A percentile compares a stretch with the other conserved stretches of the same genome.
phyloP scores from a whole-genome alignment of 352 stramenopile genomes.

The Globisporangium abappressorium region DNA sequence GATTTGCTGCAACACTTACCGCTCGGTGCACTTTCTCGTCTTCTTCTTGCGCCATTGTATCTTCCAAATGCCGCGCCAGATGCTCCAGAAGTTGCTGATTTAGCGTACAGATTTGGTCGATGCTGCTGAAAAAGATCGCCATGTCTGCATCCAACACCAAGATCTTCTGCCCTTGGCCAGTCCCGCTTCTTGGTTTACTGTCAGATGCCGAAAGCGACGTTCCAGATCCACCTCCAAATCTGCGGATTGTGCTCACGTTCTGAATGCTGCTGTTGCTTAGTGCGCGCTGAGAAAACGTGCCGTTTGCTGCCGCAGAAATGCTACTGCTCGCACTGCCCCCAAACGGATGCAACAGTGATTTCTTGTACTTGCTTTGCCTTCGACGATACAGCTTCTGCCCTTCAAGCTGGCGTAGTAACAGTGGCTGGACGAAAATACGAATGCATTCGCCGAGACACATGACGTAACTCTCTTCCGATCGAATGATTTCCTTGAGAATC shows the following conservation, averaged over 20 bases:
- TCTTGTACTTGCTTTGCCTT: constrained; percentile 63
- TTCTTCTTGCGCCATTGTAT: constrained; percentile 39
- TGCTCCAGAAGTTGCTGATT: constrained; percentile 88
- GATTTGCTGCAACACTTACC: constrained; percentile 11
- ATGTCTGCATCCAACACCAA: constrained; percentile 82
- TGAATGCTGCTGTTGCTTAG: constrained; percentile 48
- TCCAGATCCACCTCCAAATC: constrained; percentile 23
- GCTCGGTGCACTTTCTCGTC: constrained; percentile 27
- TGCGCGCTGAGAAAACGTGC: constrained; percentile 28
- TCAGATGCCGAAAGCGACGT: constrained; percentile 17
- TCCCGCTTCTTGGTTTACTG: constrained; percentile 16
- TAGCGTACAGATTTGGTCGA: constrained; percentile 85
- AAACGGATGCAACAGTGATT: constrained; percentile 54
- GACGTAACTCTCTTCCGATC: constrained; percentile 83
- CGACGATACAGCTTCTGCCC: constrained; percentile 63
- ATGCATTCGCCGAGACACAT: constrained; percentile 82
- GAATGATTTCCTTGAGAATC: constrained; percentile 83
- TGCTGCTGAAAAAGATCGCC: constrained; percentile 87
- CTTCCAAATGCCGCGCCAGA: constrained; percentile 71
- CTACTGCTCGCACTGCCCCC: constrained; percentile 36
- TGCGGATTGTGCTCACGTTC: constrained; percentile 31
- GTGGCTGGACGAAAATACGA: constrained; percentile 75
- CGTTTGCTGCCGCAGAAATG: constrained; percentile 28
- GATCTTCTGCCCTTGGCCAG: constrained; percentile 31
- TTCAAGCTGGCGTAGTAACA: constrained; percentile 78